phyloP scores from a whole-genome alignment of 495 filamentous ascomycete species.

The Friedmanniomyces endolithicus region DNA sequence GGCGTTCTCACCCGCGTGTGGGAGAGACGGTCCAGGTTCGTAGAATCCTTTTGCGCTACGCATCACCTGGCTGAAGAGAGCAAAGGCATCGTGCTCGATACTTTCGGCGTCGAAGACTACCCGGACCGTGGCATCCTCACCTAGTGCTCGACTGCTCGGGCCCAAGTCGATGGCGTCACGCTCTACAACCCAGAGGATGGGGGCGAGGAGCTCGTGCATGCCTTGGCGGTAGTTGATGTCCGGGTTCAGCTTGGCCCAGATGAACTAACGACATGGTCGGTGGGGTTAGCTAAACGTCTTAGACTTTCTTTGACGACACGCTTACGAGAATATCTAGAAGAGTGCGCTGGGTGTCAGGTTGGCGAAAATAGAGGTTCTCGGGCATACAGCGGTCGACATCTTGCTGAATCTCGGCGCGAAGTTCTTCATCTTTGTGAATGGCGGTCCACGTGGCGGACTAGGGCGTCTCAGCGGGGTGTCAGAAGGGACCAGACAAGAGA shows the following conservation, averaged over 20 bases:
- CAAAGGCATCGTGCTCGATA: constrained; percentile 84
- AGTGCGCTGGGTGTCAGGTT: constrained; percentile 62
- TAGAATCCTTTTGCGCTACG: constrained; percentile 76
- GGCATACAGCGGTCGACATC: constrained; percentile 90
- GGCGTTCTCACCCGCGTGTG: constrained; percentile 44
- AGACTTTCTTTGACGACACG: background rate
- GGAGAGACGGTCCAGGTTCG: constrained; percentile 40
- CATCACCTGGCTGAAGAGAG: constrained; percentile 77
- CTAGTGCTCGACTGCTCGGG: constrained; percentile 11
- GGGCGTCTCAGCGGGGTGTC: constrained; percentile 42
- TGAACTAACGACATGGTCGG: constrained; percentile 36
- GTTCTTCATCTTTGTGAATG: constrained; percentile 69
- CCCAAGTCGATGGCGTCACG: constrained; percentile 57
- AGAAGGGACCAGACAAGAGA: constrained; percentile 15
- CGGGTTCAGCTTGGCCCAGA: constrained; percentile 88
- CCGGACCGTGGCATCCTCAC: constrained; percentile 15
- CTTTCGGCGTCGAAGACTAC: constrained; percentile 55
- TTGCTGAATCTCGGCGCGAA: constrained; percentile 83
- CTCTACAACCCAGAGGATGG: constrained; percentile 78
- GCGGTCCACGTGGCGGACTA: constrained; percentile 65
- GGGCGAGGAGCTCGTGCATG: constrained; percentile 92
- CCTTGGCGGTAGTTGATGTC: constrained; percentile 86
- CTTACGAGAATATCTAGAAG: constrained; percentile 54
- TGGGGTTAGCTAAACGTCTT: constrained; percentile 26
- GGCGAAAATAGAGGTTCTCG: constrained; percentile 80